Conservation (phyloP, 2,329 filamentous ascomycete species). For the Ceratocystis albifundus region DNA sequence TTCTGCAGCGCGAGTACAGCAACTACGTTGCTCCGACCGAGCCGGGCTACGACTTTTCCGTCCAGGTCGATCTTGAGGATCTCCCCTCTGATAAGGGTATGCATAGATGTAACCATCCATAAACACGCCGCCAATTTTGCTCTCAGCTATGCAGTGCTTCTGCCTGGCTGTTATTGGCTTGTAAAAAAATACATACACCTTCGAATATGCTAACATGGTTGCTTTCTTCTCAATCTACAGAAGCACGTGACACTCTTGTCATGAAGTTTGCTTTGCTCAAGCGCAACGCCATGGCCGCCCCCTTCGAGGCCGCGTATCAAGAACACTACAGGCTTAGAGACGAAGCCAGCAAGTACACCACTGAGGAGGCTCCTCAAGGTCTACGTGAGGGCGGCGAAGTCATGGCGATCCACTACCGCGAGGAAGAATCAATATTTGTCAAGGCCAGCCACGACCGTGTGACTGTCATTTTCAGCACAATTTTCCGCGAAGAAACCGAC, state of each 20-base stretch:
- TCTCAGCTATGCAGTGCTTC: background rate
- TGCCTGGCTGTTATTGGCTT: background rate
- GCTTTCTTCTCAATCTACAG: constrained; percentile 33
- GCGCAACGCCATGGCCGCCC: constrained; percentile 96
- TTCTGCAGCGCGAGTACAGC: constrained; percentile 90
- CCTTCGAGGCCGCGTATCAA: constrained; percentile 93
- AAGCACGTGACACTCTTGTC: constrained; percentile 76
- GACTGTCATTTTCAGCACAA: constrained; percentile 96
- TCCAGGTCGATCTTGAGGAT: constrained; percentile 77
- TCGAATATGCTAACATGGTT: constrained; percentile 1
- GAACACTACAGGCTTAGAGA: constrained; percentile 80
- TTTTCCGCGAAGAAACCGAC: constrained; percentile 97
- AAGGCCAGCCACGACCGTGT: constrained; percentile 96
- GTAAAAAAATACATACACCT: background rate
- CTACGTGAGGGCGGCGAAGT: constrained; percentile 80
- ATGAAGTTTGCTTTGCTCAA: constrained; percentile 82
- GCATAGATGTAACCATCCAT: constrained; percentile 20
- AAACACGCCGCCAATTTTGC: background rate
- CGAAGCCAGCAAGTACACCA: constrained; percentile 82
- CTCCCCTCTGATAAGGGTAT: constrained; percentile 68
- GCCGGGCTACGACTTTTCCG: constrained; percentile 89
- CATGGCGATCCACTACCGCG: constrained; percentile 94
- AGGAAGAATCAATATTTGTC: constrained; percentile 97
- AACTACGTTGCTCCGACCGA: constrained; percentile 80
- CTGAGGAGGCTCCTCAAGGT: constrained; percentile 86